phyloP scores from a whole-genome alignment of 2,329 filamentous ascomycete species.

The Cladobotryum mycophilum region DNA sequence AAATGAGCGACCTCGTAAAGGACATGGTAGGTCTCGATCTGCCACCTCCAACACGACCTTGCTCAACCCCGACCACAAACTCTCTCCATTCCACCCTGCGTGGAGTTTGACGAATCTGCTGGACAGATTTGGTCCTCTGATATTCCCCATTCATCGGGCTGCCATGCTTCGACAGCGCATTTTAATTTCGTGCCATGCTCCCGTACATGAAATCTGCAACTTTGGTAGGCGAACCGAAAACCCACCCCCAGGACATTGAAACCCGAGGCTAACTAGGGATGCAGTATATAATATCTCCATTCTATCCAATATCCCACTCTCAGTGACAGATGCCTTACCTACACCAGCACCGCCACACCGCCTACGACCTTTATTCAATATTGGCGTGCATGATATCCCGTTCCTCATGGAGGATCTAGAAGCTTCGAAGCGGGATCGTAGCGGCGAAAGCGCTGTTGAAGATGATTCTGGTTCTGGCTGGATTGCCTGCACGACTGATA shows the following conservation, averaged over 20 bases:
- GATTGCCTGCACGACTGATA: constrained; percentile 95
- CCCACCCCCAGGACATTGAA: neutral
- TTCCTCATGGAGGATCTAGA: constrained; percentile 61
- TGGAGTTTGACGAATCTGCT: constrained; percentile 73
- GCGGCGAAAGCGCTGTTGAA: constrained; percentile 31
- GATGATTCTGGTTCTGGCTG: constrained; percentile 60
- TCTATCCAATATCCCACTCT: constrained; percentile 77
- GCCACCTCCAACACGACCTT: constrained; percentile 56
- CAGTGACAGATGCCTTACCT: constrained; percentile 64
- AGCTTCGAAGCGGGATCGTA: constrained; percentile 33
- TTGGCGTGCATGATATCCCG: constrained; percentile 89
- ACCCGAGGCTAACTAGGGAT: constrained; percentile 10
- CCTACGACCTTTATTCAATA: constrained; percentile 78
- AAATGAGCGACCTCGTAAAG: constrained; percentile 26
- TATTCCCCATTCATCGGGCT: constrained; percentile 86
- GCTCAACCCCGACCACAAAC: constrained; percentile 54
- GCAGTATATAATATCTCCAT: constrained; percentile 94
- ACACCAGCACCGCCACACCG: constrained; percentile 55
- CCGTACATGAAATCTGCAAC: constrained; percentile 79
- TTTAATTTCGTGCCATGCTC: constrained; percentile 76
- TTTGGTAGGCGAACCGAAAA: constrained; percentile 57
- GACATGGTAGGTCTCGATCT: constrained; percentile 52
- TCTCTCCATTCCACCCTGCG: constrained; percentile 78
- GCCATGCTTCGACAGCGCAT: constrained; percentile 83
- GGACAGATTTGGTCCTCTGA: constrained; percentile 78